These are phyloP conservation scores for Hanseniaspora vineae DNA, from an alignment of 805 yeast genomes.

Conservation along the genomic window DNA sequence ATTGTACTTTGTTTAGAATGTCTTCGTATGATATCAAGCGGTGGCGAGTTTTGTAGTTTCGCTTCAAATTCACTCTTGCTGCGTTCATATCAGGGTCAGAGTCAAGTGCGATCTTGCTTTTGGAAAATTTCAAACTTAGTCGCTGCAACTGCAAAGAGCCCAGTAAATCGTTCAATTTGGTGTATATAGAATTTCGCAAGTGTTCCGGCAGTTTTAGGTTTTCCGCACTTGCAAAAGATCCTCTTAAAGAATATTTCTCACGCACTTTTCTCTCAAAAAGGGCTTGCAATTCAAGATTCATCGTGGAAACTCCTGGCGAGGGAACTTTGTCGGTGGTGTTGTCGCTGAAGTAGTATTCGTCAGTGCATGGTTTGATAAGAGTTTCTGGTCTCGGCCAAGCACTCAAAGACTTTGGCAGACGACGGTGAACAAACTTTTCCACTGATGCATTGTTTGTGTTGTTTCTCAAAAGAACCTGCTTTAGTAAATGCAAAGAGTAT, in stretches of 20 bases:
- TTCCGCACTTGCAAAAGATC: slow-evolving; percentile 15
- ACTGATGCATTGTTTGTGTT: slow-evolving; percentile 20
- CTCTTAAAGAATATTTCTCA: slow-evolving; percentile 9
- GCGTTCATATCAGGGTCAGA: neutral
- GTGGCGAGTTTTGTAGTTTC: no score
- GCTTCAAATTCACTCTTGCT: neutral
- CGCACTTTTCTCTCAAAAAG: slow-evolving; percentile 17
- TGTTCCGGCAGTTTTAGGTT: slow-evolving; percentile 12
- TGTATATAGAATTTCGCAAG: slow-evolving; percentile 10
- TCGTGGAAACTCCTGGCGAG: slow-evolving; percentile 14
- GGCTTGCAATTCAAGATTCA: slow-evolving; percentile 17
- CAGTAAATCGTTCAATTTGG: slow-evolving; percentile 18
- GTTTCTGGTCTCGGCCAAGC: slow-evolving; percentile 43
- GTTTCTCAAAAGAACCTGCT: slow-evolving; percentile 17
- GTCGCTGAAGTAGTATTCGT: slow-evolving; percentile 12
- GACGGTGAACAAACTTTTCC: slow-evolving; percentile 27
- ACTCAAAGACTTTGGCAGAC: slow-evolving; percentile 29
- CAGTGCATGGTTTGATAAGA: slow-evolving; percentile 19
- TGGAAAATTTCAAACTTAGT: neutral
- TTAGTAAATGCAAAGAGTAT: slow-evolving; percentile 38
- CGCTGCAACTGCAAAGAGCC: slow-evolving; percentile 14
- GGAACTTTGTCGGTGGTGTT: neutral
- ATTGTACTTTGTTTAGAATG: neutral
- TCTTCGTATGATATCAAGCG: neutral
- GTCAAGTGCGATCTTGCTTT: no score